Evolutionary conservation across 192 early-diverging fungal genomes (phyloP), one percentile per base, ranked within the genome.

Genomic region (Pilaira anomala): DNA sequence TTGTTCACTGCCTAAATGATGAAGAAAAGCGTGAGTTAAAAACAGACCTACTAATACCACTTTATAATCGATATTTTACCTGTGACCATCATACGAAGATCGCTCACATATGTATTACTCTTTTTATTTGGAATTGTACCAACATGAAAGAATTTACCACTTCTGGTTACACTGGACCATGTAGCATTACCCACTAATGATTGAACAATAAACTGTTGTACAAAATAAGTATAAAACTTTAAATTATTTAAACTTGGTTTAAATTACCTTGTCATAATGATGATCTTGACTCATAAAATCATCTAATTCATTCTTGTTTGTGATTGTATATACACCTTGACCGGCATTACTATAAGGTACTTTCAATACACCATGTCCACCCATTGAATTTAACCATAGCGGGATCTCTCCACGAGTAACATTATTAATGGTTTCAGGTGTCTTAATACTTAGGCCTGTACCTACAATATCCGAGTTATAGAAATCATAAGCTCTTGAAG

Each of bases 91-190:
- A 93, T 87, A 0, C 92, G 74, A 30, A 94, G 75, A 70, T 94
- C 92, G 26, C 75, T 83, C 26, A 94, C 92, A 72, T 84, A 94
- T 3, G 86, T 91, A 65, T 92, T 87, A 75, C 87, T 89, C 71
- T 90, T 91, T 79, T 90, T 91, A 85, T 94, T 90, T 12, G 92
- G 92, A 60, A 94, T 89, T 5, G 92, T 94, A 3, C 92, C 92
- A 21, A 93, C 92, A 66, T 94, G 92, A 67, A 89, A 94, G 60
- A 91, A 94, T 66, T 87, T 89, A 48, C 91, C 92, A 50, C 82
- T 75, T 42, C 86, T 71, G 8, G 90, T 88, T 18, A 83, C 75
- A 36, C 83, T 85, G 3, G 85, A 87, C 91, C 91, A 93, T 3
- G 88, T 88, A 7, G 92, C 90, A 56, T 93, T 93, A 16, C 92